These are phyloP conservation scores for Ascochyta pisi DNA, from an alignment of 2,329 filamentous ascomycete genomes.

Conservation along the genomic window DNA sequence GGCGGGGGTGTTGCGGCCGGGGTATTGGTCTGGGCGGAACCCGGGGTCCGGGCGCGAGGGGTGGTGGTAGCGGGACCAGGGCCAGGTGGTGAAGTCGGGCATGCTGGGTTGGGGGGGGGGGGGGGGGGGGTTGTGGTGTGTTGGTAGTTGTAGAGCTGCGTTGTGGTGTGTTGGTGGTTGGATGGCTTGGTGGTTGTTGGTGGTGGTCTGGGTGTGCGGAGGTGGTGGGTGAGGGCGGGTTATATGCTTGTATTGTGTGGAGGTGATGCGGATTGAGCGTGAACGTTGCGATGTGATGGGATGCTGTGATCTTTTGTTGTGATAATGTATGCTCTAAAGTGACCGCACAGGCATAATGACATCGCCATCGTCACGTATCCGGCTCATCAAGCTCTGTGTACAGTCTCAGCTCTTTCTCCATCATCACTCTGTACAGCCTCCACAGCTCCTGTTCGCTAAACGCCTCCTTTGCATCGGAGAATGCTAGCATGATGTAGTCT, in stretches of 20 bases:
- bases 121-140: not conserved
- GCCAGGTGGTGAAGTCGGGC: not conserved
- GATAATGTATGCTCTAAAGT: not conserved
- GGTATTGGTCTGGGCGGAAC: not conserved
- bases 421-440: constrained; percentile 62
- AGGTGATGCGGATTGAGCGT: not conserved
- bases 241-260: not conserved
- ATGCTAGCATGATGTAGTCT: constrained; percentile 64
- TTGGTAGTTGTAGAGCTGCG: no score
- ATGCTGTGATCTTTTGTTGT: not conserved
- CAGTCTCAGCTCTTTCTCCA: constrained; percentile 67
- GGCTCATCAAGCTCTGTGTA: constrained; percentile 59
- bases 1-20: not conserved
- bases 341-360: not conserved
- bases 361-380: not conserved
- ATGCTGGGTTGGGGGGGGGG: not conserved
- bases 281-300: not conserved
- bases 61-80: not conserved
- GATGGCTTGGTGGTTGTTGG: not conserved
- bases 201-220: not conserved
- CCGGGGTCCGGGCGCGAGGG: not conserved
- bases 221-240: not conserved
- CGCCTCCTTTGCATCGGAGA: constrained; percentile 49
- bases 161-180: not conserved
- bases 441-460: constrained; percentile 58